These are phyloP conservation scores for Trypanosoma vivax DNA, from an alignment of 208 protist species.

Conservation along the genomic window DNA sequence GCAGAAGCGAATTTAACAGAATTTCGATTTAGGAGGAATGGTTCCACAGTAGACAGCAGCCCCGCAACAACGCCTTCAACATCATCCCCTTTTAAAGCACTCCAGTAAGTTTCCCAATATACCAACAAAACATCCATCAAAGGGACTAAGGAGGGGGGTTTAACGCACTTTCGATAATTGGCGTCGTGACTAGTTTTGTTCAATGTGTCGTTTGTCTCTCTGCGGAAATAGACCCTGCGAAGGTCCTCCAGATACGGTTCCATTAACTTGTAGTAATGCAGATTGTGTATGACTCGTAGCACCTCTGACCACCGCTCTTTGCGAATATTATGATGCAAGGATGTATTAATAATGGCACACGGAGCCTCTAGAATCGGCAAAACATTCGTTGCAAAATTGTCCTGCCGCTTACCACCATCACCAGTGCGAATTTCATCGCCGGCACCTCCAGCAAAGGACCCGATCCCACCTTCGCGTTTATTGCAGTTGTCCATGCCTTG, in stretches of 20 bases:
- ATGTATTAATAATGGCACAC: conserved; percentile 18
- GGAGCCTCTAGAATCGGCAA: conserved; percentile 14
- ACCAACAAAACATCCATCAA: conserved; percentile 11
- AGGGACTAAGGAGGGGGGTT: conserved; percentile 11
- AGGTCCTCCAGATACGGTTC: conserved; percentile 8
- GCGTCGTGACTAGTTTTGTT: background rate
- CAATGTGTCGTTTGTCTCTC: background rate
- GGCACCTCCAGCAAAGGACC: background rate
- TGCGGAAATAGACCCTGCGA: background rate
- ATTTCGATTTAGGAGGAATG: too few species aligned
- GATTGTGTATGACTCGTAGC: conserved; percentile 15
- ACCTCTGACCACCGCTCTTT: conserved; percentile 12
- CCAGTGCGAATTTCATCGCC: too few species aligned
- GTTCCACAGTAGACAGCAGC: background rate
- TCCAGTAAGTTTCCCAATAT: conserved; percentile 17
- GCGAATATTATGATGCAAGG: conserved; percentile 9
- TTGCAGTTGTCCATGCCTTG: background rate
- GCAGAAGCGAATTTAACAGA: background rate
- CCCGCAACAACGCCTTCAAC: background rate
- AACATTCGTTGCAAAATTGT: background rate
- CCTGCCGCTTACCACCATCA: background rate
- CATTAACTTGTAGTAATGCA: conserved; percentile 11
- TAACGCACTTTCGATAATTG: conserved; percentile 10
- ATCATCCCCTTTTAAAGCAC: background rate
- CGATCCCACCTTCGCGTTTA: background rate